phyloP scores from a whole-genome alignment of 2,329 filamentous ascomycete genomes.

The Ciborinia camelliae region DNA sequence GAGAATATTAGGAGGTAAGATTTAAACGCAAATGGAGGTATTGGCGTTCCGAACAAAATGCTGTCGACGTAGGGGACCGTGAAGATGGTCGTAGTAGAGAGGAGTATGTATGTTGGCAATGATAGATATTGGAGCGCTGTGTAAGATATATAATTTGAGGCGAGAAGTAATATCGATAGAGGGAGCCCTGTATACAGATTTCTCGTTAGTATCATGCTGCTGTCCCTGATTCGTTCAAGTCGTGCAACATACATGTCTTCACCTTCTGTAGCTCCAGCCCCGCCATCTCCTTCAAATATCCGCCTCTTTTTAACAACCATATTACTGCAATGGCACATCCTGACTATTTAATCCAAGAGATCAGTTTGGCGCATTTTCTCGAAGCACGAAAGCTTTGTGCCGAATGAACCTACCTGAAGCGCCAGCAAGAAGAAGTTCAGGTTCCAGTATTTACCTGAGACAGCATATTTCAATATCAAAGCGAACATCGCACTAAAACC shows the following conservation, averaged over 20 bases:
- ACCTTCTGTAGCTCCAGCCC: conserved; percentile 6
- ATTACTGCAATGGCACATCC: conserved; percentile 6
- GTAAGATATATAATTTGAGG: conserved; percentile 15
- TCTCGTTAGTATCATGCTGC: not conserved
- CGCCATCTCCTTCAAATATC: conserved; percentile 13
- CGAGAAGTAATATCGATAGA: conserved; percentile 11
- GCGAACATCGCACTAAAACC: conserved; percentile 3
- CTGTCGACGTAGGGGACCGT: conserved; percentile 15
- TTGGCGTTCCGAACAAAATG: conserved; percentile 12
- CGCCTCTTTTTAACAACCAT: conserved; percentile 6
- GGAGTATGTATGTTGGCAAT: conserved; percentile 18
- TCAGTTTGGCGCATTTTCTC: conserved; percentile 9
- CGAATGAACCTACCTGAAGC: conserved; percentile 12
- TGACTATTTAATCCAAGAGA: not conserved
- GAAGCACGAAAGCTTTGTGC: too few relatives aligned
- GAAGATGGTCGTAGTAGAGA: conserved; percentile 18
- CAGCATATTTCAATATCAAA: conserved; percentile 13
- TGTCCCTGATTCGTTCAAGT: not conserved
- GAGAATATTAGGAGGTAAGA: conserved; percentile 14
- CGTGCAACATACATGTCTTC: conserved; percentile 14
- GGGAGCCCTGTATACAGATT: conserved; percentile 13
- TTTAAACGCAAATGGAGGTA: conserved; percentile 9
- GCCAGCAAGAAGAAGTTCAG: conserved; percentile 19
- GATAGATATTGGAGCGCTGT: conserved; percentile 19
- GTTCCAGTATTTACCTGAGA: conserved; percentile 18